Evolutionary conservation across 495 filamentous ascomycete genomes (phyloP).

Genomic region (Aspergillus hancockii): DNA sequence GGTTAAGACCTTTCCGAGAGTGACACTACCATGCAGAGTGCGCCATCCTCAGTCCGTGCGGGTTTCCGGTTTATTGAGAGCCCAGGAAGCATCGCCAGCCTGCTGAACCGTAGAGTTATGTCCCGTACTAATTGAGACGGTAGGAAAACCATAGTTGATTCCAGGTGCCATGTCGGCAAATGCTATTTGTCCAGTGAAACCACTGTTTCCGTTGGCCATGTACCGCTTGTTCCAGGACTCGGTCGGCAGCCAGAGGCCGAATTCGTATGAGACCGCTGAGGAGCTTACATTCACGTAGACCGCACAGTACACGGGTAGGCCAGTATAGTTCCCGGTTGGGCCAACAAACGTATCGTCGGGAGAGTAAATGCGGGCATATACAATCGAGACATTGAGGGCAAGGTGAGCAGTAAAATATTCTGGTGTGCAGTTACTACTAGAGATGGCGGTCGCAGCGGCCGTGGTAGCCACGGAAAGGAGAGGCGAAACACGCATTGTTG

Average conservation of each 20-base stretch:
- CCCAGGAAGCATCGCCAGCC: constrained; percentile 43
- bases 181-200: constrained; percentile 6
- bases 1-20: constrained; percentile 50
- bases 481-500: no score
- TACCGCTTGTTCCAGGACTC: constrained; percentile 13
- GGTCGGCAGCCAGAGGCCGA: constrained; percentile 3
- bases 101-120: constrained; percentile 41
- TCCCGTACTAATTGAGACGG: constrained; percentile 57
- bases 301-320: constrained; percentile 1
- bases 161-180: constrained; percentile 21
- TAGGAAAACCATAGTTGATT: constrained; percentile 48
- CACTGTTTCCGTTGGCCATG: constrained; percentile 14
- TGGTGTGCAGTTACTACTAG: constrained; percentile 2
- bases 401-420: constrained; percentile 3
- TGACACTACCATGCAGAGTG: constrained; percentile 33
- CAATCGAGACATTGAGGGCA: not conserved
- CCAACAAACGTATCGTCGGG: not conserved
- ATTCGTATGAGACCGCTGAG: not conserved
- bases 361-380: not conserved
- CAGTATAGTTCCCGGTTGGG: not conserved
- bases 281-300: constrained; percentile 6
- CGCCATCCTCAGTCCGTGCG: constrained; percentile 28
- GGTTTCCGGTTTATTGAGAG: constrained; percentile 40
- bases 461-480: no score
- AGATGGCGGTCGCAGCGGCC: no score